These are phyloP conservation scores for Wakefieldia striispora DNA, from an alignment of 768 basidiomycete genomes.

Conservation along the genomic window DNA sequence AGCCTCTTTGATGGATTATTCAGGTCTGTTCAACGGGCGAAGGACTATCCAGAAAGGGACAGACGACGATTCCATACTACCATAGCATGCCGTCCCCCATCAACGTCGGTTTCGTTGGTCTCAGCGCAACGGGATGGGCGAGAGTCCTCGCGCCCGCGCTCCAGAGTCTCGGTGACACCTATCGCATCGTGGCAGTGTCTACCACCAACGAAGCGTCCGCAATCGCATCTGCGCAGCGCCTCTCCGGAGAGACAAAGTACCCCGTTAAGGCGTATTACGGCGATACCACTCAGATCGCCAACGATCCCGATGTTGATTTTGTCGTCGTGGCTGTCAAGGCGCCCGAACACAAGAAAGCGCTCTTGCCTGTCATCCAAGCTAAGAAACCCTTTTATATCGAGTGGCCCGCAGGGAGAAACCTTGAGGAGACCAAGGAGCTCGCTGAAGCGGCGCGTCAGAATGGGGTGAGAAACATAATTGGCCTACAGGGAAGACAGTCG, in stretches of 20 bases:
- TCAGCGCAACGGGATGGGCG: constrained; percentile 6
- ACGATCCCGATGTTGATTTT: constrained; percentile 13
- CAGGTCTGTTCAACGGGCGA: too few relatives aligned
- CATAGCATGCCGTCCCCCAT: neutral
- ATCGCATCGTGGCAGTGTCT: constrained; percentile 11
- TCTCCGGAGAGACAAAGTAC: constrained; percentile 1
- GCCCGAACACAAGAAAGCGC: constrained; percentile 4
- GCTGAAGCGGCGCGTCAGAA: constrained; percentile 7
- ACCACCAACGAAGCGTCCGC: constrained; percentile 11
- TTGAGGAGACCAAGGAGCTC: constrained; percentile 8
- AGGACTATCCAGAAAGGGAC: too few relatives aligned
- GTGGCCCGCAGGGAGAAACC: constrained; percentile 11
- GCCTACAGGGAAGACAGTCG: constrained; percentile 14
- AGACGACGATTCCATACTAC: too few relatives aligned
- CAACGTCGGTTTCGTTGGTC: constrained; percentile 9
- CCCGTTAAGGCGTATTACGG: constrained; percentile 11
- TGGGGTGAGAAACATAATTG: constrained; percentile 5
- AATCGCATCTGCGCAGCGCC: constrained; percentile 3
- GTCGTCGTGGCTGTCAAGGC: constrained; percentile 13
- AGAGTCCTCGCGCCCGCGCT: constrained; percentile 7
- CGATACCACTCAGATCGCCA: constrained; percentile 13
- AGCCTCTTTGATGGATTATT: too few relatives aligned
- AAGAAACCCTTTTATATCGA: constrained; percentile 14
- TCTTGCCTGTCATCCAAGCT: constrained; percentile 12
- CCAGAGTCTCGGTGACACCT: constrained; percentile 7